Evolutionary conservation across 2,329 filamentous ascomycete genomes (phyloP).

Genomic region (Neofusicoccum kwambonambiense): DNA sequence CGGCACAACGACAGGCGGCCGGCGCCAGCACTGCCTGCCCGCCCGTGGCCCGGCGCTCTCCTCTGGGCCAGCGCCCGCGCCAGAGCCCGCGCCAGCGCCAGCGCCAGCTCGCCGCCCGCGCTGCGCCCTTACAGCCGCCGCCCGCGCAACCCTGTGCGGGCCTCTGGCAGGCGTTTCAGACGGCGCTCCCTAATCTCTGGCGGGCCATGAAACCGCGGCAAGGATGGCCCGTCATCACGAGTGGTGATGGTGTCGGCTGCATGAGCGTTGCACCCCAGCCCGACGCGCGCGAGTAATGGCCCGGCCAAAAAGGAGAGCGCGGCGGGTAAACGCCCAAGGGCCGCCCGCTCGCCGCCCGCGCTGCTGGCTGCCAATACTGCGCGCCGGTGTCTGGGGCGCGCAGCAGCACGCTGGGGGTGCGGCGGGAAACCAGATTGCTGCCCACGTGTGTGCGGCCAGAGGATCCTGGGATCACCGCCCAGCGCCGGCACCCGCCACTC

Average conservation of each 20-base stretch:
- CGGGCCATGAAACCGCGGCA: constrained; percentile 9
- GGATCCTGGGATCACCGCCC: constrained; percentile 12
- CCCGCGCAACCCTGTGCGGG: background rate
- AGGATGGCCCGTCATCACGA: background rate
- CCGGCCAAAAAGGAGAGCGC: constrained; percentile 3
- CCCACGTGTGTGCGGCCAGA: background rate
- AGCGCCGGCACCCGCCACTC: background rate
- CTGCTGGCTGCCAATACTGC: background rate
- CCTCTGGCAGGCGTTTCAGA: constrained; percentile 17
- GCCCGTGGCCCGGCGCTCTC: too few species aligned
- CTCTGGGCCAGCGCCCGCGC: too few species aligned
- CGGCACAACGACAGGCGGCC: too few species aligned
- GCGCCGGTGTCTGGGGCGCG: background rate
- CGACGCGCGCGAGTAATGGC: constrained; percentile 10
- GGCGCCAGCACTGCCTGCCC: too few species aligned
- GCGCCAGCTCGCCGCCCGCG: too few species aligned
- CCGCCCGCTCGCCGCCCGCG: background rate
- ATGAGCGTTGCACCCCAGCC: constrained; percentile 6
- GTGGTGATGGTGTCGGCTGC: constrained; percentile 7
- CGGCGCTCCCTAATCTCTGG: constrained; percentile 14
- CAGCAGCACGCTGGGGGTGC: background rate
- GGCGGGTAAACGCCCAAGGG: background rate
- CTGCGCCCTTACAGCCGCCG: background rate
- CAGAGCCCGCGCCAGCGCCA: too few species aligned
- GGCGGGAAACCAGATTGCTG: constrained; percentile 9